Evolutionary conservation across 2,329 filamentous ascomycete genomes (phyloP), one percentile per base, ranked within the genome.

Genomic region (Dothistroma pini): DNA sequence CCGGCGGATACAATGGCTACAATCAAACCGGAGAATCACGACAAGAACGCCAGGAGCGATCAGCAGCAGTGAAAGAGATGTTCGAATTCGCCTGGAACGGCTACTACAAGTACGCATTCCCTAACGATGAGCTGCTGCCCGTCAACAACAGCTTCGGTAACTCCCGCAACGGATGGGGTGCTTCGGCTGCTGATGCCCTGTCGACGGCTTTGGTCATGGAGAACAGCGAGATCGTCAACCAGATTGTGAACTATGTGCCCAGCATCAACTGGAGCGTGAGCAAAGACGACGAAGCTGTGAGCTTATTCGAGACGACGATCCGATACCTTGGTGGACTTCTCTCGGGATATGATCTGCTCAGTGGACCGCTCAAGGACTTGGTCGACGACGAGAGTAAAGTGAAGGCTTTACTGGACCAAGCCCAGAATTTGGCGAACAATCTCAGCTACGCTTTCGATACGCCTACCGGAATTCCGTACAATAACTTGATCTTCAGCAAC

Each of bases 251-350:
- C 6, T 87, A 87, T 71, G 83, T 96, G 50, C 82, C 85, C 0
- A 83, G 76, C 0, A 88, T 96, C 69, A 80, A 96, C 74, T 96
- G 90, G 72, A 82, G 82, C 38, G 78, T 96, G 69, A 92, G 96
- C 76, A 96, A 90, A 0, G 57, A 68, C 0, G 70, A 79, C 1
- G 75, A 80, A 1, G 75, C 80, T 11, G 86, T 96, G 56, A 93
- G 89, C 44, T 76, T 96, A 9, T 96, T 96, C 69, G 92, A 96
- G 76, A 96, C 91, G 0, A 96, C 90, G 0, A 96, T 96, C 70
- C 87, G 92, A 31, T 96, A 96, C 70, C 78, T 96, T 0, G 92
- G 85, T 10, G 92, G 91, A 16, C 81, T 96, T 69, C 72, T 96
- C 9, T 89, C 91, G 2, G 90, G 81, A 4, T 88, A 90, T 68